These are phyloP conservation scores for Malassezia sp. DNA, from an alignment of 1,284 basidiomycete genomes.

Conservation along the genomic window DNA sequence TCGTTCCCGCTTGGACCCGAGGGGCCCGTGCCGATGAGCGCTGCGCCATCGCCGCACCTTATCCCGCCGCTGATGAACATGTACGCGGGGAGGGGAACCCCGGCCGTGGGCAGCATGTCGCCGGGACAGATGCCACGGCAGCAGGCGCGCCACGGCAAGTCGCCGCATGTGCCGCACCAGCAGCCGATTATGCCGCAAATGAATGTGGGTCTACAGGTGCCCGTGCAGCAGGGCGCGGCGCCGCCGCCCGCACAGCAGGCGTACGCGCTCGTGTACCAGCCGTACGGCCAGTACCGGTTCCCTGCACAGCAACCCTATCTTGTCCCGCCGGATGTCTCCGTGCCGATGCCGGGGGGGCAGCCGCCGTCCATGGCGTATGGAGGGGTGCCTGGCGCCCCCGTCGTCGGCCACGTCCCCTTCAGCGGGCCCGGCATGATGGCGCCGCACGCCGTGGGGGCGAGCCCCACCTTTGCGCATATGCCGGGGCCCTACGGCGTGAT, in stretches of 20 bases:
- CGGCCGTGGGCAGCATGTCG: not conserved
- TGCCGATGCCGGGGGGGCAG: not conserved
- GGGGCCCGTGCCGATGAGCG: not conserved
- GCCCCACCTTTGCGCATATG: not conserved
- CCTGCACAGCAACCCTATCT: slow-evolving; percentile 11
- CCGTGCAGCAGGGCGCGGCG: not conserved
- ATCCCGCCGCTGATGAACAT: slow-evolving; percentile 5
- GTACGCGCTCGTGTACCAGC: slow-evolving; percentile 10
- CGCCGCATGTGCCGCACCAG: slow-evolving; percentile 1
- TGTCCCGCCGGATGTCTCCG: not conserved
- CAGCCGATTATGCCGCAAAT: not conserved
- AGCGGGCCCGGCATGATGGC: not conserved
- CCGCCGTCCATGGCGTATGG: slow-evolving; percentile 10
- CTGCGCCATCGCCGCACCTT: not conserved
- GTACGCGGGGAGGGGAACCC: no score
- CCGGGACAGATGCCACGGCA: not conserved
- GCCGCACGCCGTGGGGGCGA: not conserved
- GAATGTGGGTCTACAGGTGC: not conserved
- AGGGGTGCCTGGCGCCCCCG: not conserved
- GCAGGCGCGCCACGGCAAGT: not conserved
- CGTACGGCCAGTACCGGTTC: slow-evolving; percentile 12
- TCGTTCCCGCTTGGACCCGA: not conserved
- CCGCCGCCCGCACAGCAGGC: slow-evolving; percentile 5
- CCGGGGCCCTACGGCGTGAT: not conserved
- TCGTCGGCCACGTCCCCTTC: slow-evolving; percentile 3